A percentile compares a stretch with the other conserved stretches of the same genome.
phyloP scores from a whole-genome alignment of 2,329 filamentous ascomycete species.

The Endoconidiophora polonica region DNA sequence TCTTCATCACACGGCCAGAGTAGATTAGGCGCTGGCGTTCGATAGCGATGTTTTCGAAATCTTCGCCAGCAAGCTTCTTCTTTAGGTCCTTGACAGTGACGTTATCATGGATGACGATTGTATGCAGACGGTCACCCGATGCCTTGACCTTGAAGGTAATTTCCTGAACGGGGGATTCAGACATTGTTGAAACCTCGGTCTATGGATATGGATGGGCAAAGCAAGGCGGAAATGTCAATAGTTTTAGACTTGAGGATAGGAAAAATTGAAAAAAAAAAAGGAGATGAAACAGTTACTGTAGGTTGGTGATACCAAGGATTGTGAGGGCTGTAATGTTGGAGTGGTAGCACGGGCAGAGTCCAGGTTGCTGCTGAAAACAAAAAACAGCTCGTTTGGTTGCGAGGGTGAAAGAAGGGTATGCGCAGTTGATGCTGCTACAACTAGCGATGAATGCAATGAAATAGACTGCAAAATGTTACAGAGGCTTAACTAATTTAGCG shows the following conservation, averaged over 20 bases:
- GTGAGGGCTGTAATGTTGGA: too few relatives aligned
- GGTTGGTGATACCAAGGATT: too few relatives aligned
- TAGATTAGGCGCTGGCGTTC: conserved; percentile 93
- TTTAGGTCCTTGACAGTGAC: conserved; percentile 77
- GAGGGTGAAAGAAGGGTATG: not conserved
- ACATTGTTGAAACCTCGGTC: conserved; percentile 39
- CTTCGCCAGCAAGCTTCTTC: conserved; percentile 62
- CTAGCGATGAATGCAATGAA: not conserved
- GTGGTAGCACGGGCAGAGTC: too few relatives aligned
- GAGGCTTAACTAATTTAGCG: too few relatives aligned
- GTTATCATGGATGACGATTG: conserved; percentile 59
- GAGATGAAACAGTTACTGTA: too few relatives aligned
- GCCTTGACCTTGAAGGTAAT: conserved; percentile 96
- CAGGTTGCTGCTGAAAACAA: too few relatives aligned
- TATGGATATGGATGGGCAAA: not conserved
- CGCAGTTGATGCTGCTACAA: too few relatives aligned
- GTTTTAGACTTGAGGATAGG: conserved; percentile 12
- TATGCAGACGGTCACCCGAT: conserved; percentile 76
- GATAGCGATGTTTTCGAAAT: conserved; percentile 72
- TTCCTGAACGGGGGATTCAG: conserved; percentile 50
- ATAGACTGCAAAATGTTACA: too few relatives aligned
- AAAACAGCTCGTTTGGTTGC: not conserved
- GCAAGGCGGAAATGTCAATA: conserved; percentile 3
- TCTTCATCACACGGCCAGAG: conserved; percentile 91
- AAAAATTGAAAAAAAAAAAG: not conserved